phyloP scores from a whole-genome alignment of 2,329 filamentous ascomycete species.

The Leptographium radiaticola region DNA sequence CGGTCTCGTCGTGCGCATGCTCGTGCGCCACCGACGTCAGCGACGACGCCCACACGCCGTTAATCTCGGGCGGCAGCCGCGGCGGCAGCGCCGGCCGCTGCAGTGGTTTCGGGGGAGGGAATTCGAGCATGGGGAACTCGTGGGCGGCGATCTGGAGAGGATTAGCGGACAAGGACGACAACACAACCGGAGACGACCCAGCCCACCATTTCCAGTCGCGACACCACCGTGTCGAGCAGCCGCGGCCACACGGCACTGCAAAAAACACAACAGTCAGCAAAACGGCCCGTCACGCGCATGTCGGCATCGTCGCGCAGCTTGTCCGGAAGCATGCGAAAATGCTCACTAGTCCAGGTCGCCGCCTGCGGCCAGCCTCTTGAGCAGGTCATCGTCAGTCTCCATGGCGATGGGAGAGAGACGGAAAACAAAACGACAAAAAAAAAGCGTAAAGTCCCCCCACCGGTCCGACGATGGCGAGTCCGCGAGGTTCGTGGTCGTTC shows the following conservation, averaged over 20 bases:
- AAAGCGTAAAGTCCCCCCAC: background rate
- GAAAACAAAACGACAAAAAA: background rate
- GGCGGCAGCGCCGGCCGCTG: conserved; percentile 16
- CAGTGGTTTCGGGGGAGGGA: conserved; percentile 28
- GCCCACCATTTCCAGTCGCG: conserved; percentile 50
- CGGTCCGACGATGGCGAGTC: background rate
- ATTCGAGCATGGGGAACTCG: conserved; percentile 61
- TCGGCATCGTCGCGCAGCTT: background rate
- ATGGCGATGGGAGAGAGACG: conserved; percentile 13
- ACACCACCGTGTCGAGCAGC: conserved; percentile 51
- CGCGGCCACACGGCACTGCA: conserved; percentile 44
- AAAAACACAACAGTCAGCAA: background rate
- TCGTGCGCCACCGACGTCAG: no score
- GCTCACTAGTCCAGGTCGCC: conserved; percentile 42
- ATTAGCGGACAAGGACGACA: conserved; percentile 1
- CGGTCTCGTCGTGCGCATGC: conserved; percentile 1
- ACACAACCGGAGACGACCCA: conserved; percentile 1
- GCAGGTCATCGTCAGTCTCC: conserved; percentile 36
- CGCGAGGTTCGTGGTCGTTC: no score
- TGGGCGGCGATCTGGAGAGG: conserved; percentile 53
- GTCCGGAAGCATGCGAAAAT: no score
- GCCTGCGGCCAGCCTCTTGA: conserved; percentile 36
- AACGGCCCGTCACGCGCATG: background rate
- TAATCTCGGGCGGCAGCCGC: background rate
- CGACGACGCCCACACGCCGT: background rate